A percentile compares a stretch with the other conserved stretches of the same genome.
These are phyloP conservation scores for Diutina sp. DNA, from an alignment of 1,139 yeast species.

Conservation along the genomic window DNA sequence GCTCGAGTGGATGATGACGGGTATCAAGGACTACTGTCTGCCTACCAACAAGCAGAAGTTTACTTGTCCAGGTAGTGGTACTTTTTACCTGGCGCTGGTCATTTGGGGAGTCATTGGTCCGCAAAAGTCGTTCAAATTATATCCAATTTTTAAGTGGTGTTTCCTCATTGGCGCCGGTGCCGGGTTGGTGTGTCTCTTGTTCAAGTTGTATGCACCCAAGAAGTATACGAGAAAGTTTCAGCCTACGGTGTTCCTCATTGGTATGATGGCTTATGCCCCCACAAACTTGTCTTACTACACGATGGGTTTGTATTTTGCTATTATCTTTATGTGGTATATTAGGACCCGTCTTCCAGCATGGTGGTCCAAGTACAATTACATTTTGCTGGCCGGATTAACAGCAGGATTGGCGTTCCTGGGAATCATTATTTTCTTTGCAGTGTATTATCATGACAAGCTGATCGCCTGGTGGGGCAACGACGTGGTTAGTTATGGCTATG, in stretches of 20 bases:
- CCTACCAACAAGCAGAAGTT: slow-evolving; percentile 26
- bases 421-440: slow-evolving; percentile 40
- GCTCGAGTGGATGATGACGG: slow-evolving; percentile 31
- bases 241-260: slow-evolving; percentile 35
- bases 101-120: slow-evolving; percentile 64
- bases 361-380: slow-evolving; percentile 59
- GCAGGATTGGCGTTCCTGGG: slow-evolving; percentile 53
- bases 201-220: slow-evolving; percentile 12
- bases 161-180: slow-evolving; percentile 55
- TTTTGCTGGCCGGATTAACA: slow-evolving; percentile 37
- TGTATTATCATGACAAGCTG: slow-evolving; percentile 27
- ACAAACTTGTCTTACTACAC: slow-evolving; percentile 42
- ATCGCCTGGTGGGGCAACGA: slow-evolving; percentile 53
- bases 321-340: slow-evolving; percentile 39
- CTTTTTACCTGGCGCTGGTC: slow-evolving; percentile 39
- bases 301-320: slow-evolving; percentile 36
- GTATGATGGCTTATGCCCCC: slow-evolving; percentile 37
- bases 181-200: slow-evolving; percentile 51
- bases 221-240: slow-evolving; percentile 19
- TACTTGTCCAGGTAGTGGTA: slow-evolving; percentile 33
- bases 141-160: slow-evolving; percentile 34
- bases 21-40: slow-evolving; percentile 31
- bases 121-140: slow-evolving; percentile 9
- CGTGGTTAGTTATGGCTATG: slow-evolving; percentile 28
- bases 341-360: slow-evolving; percentile 35